phyloP scores from a whole-genome alignment of 1,284 basidiomycete species.

The Leccinum ponderosum region DNA sequence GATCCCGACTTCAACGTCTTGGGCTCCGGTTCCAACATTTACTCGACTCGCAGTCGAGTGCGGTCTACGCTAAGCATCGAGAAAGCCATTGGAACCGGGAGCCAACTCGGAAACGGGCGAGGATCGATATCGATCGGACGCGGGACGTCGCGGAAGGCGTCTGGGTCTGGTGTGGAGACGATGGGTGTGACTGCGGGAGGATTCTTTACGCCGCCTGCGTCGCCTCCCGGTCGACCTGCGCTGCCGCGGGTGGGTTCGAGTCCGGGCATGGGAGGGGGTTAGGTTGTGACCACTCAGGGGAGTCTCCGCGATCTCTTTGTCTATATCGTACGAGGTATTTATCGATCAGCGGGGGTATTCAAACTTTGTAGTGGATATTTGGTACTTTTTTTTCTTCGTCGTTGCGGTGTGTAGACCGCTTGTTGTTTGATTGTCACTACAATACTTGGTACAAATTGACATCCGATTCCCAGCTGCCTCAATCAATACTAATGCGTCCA shows the following conservation, averaged over 20 bases:
- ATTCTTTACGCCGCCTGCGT: constrained; percentile 62
- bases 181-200: constrained; percentile 69
- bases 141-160: constrained; percentile 60
- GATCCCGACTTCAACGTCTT: constrained; percentile 18
- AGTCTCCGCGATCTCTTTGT: constrained; percentile 4
- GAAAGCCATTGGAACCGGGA: constrained; percentile 16
- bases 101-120: constrained; percentile 39
- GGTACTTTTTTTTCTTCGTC: not conserved
- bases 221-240: not conserved
- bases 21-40: constrained; percentile 14
- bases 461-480: too few species aligned
- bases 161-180: constrained; percentile 69
- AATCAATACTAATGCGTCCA: too few species aligned
- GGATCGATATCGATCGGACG: constrained; percentile 66
- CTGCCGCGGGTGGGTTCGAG: not conserved
- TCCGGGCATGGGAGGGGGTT: not conserved
- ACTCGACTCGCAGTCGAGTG: constrained; percentile 40
- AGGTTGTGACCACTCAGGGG: not conserved
- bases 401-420: not conserved
- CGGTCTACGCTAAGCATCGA: constrained; percentile 67
- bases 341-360: not conserved
- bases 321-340: not conserved
- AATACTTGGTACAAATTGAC: too few species aligned
- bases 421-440: not conserved
- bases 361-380: not conserved